Base-by-base conservation (phyloP, 1,284 basidiomycete genomes). In the Xanthoconium separans region DNA sequence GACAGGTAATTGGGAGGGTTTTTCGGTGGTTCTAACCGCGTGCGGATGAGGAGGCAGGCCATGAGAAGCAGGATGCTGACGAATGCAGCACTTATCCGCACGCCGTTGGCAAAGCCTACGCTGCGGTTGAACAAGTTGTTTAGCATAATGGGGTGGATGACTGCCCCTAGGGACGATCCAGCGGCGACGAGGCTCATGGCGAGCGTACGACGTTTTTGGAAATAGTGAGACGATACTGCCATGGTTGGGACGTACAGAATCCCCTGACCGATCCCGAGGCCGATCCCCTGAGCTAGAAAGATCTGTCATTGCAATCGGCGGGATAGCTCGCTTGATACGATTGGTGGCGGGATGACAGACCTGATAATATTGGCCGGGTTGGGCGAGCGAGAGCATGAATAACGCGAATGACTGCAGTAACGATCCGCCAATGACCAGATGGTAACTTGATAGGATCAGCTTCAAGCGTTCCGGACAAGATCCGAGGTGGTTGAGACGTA, bases 101-200 rank as follows among this genome's bases (percentile, higher is more conserved):
- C 68, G 20, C 64, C 68, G 18, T 61, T 66, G 5, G 61, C 55
- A 46, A 69, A 62, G 0, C 72, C 72, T n/a, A 62, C 33, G 13
- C 54, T 33, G 4, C 58, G 54, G 41, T 65, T 62, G 24, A 78
- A 65, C 20, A 72, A 52, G 47, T 75, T 70, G 52, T 77, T 77
- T 36, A 78, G 57, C 70, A 77, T 75, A 53, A 77, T 70, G 2
- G 75, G 61, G 20, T 66, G 66, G 6, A 69, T 44, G 12, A 68
- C 58, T 6, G 70, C 50, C 33, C 75, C 73, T 12, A 74, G 50
- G 1, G 73, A 65, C 2, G 72, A 65, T 11, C 74, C 74, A 16
- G 60, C 55, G 3, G 69, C 55, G n/a, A 63, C 63, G 24, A 75
- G 59, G 15, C 65, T 64, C 68, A 73, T 67, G 7, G 66, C 73